Evolutionary conservation across 495 filamentous ascomycete species (phyloP), one percentile per base, ranked within the genome.

Genomic region (Neurospora sp.): DNA sequence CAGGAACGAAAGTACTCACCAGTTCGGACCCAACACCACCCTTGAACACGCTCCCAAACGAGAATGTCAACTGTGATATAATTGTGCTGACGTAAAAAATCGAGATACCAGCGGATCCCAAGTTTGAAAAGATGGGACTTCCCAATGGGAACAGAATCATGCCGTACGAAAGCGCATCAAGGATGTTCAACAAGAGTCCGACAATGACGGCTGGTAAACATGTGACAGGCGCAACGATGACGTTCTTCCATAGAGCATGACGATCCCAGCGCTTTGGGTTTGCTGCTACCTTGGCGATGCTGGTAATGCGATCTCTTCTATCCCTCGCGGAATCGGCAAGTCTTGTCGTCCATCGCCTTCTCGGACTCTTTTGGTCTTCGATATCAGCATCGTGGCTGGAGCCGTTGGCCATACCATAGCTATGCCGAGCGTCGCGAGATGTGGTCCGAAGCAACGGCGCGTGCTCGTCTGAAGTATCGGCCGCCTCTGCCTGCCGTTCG

Each of bases 51-150:
- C 94, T 97, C 7, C 93, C 92, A 6, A 89, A 87, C 2, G 95
- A 98, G 80, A 94, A 98, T n/a, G 93, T 91, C 66, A 99, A 81
- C 78, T 99, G 96, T 1, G 96, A 91, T 35, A 99, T 87, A 74
- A 99, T 97, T 72, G 93, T 96, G 84, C 94, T 98, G 74, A 99
- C 92, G 78, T 98, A 99, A 83, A 98, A 99, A 85, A 99, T 98
- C 0, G 96, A 97, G 72, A 99, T 97, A 16, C 96, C 96, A 70
- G 97, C 95, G 5, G 94, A 88, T 5, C 94, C 96, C 35, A 98
- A 87, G 69, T 89, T 84, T 38, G 90, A 85, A 78, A 99, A 99
- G 20, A 97, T 88, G 1, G 91, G 88, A 76, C 92, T 90, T 22
- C 93, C 93, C 35, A 98, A 85, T 6, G 96, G 96, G 74, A 99